Percentiles rank a stretch among this genome's conserved stretches.
Conservation (phyloP, 805 yeast genomes). For the Lipomyces oligophaga region DNA sequence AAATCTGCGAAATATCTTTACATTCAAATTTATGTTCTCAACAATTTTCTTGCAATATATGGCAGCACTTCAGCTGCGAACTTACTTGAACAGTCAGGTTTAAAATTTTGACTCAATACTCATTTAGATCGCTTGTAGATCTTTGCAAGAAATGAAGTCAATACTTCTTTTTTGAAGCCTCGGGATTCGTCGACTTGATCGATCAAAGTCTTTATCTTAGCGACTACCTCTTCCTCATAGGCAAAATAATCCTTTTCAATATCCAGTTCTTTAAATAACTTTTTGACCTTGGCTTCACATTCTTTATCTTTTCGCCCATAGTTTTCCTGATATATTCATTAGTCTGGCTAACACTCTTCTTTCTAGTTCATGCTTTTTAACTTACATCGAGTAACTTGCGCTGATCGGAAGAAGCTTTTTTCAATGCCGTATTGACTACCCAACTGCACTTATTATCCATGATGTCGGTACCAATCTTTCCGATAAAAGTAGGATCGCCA, state of each 20-base stretch:
- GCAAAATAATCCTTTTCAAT: constrained; percentile 66
- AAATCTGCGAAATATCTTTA: too few relatives aligned
- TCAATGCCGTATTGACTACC: constrained; percentile 90
- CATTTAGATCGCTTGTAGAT: constrained; percentile 92
- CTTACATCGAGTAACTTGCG: constrained; percentile 66
- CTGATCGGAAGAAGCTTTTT: constrained; percentile 73
- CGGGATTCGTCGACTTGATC: constrained; percentile 77
- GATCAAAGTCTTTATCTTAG: constrained; percentile 60
- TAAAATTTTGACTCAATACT: too few relatives aligned
- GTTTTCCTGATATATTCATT: constrained; percentile 41
- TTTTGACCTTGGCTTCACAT: constrained; percentile 64
- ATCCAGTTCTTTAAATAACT: constrained; percentile 67
- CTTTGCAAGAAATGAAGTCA: constrained; percentile 78
- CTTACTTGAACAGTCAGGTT: too few relatives aligned
- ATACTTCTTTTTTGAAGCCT: constrained; percentile 88
- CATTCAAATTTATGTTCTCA: too few relatives aligned
- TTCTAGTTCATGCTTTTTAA: too few relatives aligned
- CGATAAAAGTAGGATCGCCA: constrained; percentile 95
- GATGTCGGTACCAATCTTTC: constrained; percentile 97
- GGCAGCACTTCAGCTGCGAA: too few relatives aligned
- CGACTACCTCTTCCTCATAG: constrained; percentile 78
- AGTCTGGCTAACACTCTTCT: too few relatives aligned
- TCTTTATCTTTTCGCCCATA: constrained; percentile 80
- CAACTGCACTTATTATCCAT: constrained; percentile 98
- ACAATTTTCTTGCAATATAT: too few relatives aligned